Conservation (phyloP, 768 basidiomycete genomes). For the Paxillus rubicundulus region DNA sequence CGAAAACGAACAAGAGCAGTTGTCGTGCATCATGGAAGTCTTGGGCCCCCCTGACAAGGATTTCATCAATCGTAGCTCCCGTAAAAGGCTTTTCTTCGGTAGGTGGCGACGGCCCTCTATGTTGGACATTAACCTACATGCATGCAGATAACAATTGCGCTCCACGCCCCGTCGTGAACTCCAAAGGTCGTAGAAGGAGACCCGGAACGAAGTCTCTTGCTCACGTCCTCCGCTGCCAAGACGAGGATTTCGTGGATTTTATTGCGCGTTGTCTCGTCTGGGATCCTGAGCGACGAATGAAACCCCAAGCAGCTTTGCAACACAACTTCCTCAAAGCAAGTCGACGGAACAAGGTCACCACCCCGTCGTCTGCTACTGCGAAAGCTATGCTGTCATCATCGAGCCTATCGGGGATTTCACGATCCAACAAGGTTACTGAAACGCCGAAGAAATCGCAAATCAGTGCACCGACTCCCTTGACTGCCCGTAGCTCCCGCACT, state of each 20-base stretch:
- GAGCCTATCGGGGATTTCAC: constrained; percentile 46
- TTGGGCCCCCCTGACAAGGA: constrained; percentile 95
- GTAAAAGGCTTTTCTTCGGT: constrained; percentile 97
- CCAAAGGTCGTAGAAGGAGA: constrained; percentile 89
- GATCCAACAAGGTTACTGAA: constrained; percentile 55
- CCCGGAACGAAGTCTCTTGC: constrained; percentile 89
- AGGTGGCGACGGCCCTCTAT: constrained; percentile 20
- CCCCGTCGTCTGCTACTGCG: constrained; percentile 42
- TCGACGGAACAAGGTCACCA: constrained; percentile 48
- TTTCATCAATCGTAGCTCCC: constrained; percentile 88
- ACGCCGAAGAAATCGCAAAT: constrained; percentile 91
- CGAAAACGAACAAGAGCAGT: constrained; percentile 97
- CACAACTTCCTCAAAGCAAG: constrained; percentile 85
- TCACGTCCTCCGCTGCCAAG: constrained; percentile 87
- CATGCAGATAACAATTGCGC: constrained; percentile 83
- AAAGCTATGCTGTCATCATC: constrained; percentile 61
- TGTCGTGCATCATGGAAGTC: constrained; percentile 99
- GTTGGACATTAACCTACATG: constrained; percentile 5
- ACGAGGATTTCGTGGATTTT: constrained; percentile 96
- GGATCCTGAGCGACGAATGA: constrained; percentile 96
- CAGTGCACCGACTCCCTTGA: constrained; percentile 83
- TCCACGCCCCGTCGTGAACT: constrained; percentile 92
- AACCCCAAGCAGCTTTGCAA: constrained; percentile 87
- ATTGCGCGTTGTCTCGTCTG: constrained; percentile 95
- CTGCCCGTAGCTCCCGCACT: constrained; percentile 69